Percentiles rank a stretch among this genome's conserved stretches.
Evolutionary conservation across 2,329 filamentous ascomycete genomes (phyloP).

Genomic region (Akanthomyces dipterigenus): DNA sequence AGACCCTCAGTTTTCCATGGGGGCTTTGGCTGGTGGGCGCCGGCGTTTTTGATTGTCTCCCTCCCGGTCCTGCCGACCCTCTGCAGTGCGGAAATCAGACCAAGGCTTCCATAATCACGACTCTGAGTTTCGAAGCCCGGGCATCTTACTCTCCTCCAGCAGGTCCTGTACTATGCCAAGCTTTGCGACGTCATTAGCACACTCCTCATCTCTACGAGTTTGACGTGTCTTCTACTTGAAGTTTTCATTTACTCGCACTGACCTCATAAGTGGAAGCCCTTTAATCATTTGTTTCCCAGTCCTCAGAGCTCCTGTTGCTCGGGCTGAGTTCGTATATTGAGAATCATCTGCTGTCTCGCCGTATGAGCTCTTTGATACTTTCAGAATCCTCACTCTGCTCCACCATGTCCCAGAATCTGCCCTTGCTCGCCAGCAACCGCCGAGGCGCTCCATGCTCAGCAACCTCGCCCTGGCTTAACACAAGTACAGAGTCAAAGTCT

Average conservation of each 20-base stretch:
- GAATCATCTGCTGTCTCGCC: not conserved
- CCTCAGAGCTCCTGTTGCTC: conserved; percentile 14
- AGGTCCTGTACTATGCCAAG: conserved; percentile 46
- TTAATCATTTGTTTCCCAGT: conserved; percentile 36
- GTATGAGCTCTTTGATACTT: not conserved
- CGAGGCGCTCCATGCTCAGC: conserved; percentile 55
- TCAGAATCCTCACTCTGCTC: conserved; percentile 3
- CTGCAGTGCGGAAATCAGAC: conserved; percentile 19
- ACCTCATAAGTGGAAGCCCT: conserved; percentile 32
- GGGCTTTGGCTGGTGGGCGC: conserved; percentile 59
- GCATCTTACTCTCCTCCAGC: not conserved
- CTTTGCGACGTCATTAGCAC: conserved; percentile 60
- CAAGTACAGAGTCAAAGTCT: conserved; percentile 61
- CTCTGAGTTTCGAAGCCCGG: no score
- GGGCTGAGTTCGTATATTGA: not conserved
- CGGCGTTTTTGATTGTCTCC: conserved; percentile 54
- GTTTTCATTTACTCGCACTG: conserved; percentile 50
- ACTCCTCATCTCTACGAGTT: conserved; percentile 52
- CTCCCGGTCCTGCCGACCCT: conserved; percentile 51
- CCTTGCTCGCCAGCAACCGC: conserved; percentile 44
- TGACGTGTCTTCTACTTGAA: conserved; percentile 60
- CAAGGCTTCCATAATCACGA: no score
- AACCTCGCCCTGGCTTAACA: conserved; percentile 55
- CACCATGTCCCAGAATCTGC: conserved; percentile 46
- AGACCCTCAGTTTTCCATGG: conserved; percentile 55